Evolutionary conservation across 495 filamentous ascomycete species (phyloP).

Genomic region (Aspergillus mulundensis): DNA sequence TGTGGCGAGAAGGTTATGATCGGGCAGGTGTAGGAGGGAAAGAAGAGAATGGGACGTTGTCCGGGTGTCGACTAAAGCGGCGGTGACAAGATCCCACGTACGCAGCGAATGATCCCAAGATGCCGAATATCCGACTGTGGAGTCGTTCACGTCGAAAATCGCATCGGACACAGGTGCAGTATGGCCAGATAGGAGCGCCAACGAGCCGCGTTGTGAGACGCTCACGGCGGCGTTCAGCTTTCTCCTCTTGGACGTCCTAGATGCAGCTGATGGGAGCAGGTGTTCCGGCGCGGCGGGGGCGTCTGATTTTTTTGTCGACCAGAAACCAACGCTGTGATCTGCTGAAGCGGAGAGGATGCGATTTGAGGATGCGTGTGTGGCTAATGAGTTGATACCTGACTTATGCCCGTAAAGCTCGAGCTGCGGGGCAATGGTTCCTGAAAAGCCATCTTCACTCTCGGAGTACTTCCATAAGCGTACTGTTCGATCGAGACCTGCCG

Average conservation of each 20-base stretch:
- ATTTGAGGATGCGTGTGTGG: conserved; percentile 68
- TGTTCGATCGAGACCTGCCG: conserved; percentile 74
- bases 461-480: conserved; percentile 85
- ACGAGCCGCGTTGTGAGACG: conserved; percentile 71
- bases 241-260: conserved; percentile 66
- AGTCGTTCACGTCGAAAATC: conserved; percentile 77
- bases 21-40: conserved; percentile 64
- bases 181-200: conserved; percentile 69
- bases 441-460: conserved; percentile 55
- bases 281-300: conserved; percentile 64
- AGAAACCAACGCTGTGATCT: conserved; percentile 78
- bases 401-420: conserved; percentile 88
- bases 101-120: conserved; percentile 85
- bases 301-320: conserved; percentile 71
- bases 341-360: conserved; percentile 77
- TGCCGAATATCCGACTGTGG: conserved; percentile 82
- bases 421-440: conserved; percentile 63
- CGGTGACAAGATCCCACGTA: conserved; percentile 86
- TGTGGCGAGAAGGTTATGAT: conserved; percentile 70
- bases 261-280: conserved; percentile 58
- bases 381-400: conserved; percentile 66
- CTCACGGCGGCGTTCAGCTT: conserved; percentile 64
- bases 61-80: conserved; percentile 66
- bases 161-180: conserved; percentile 65
- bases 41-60: conserved; percentile 78